Evolutionary conservation across 2,329 filamentous ascomycete genomes (phyloP).

Genomic region (Scedosporium apiospermum): DNA sequence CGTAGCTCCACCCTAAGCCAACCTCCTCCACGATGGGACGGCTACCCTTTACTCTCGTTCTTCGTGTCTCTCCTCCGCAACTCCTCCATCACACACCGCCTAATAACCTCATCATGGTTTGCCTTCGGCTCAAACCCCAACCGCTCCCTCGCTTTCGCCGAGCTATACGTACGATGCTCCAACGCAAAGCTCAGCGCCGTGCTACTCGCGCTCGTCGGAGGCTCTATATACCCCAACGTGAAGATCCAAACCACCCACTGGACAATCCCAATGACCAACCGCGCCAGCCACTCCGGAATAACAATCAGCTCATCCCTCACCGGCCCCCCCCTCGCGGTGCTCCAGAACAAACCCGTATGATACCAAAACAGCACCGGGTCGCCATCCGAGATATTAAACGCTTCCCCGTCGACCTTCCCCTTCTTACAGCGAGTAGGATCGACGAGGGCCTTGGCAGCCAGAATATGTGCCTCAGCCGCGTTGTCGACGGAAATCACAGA

Average conservation of each 20-base stretch:
- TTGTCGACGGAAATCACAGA: conserved; percentile 19
- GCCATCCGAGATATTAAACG: conserved; percentile 25
- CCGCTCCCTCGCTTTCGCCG: conserved; percentile 10
- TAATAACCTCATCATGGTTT: conserved; percentile 11
- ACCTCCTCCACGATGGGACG: neutral
- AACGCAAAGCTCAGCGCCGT: conserved; percentile 14
- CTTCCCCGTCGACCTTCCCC: conserved; percentile 19
- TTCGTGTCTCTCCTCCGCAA: neutral
- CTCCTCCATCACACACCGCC: neutral
- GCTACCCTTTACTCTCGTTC: neutral
- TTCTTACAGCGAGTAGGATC: conserved; percentile 8
- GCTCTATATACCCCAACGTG: conserved; percentile 15
- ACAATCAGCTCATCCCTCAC: conserved; percentile 7
- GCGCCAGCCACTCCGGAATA: conserved; percentile 18
- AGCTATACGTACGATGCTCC: conserved; percentile 12
- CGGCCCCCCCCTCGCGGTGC: conserved; percentile 10
- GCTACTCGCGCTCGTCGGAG: conserved; percentile 14
- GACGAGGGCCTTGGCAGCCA: conserved; percentile 18
- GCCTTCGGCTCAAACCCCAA: conserved; percentile 11
- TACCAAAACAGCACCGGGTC: conserved; percentile 20
- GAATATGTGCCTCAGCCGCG: conserved; percentile 15
- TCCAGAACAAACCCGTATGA: conserved; percentile 17
- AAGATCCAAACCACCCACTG: conserved; percentile 16
- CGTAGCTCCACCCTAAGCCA: no score
- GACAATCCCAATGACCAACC: conserved; percentile 6